Conservation (phyloP, 805 yeast species). For the Nakazawaea populi region DNA sequence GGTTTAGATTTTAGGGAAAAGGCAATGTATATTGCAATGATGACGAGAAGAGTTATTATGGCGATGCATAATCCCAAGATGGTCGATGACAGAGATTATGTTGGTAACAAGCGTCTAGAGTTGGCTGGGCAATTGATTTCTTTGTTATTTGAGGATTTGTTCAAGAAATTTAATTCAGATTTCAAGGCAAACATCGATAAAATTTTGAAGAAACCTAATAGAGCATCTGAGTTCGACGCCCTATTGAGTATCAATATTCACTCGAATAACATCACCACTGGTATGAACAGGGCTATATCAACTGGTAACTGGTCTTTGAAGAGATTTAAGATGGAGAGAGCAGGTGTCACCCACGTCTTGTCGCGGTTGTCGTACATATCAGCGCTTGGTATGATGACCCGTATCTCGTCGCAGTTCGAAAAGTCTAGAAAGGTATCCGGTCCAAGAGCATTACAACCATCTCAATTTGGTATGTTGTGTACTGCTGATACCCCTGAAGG, state of each 20-base stretch:
- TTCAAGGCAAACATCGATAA: constrained; percentile 94
- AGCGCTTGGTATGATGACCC: constrained; percentile 98
- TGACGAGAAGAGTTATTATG: constrained; percentile 95
- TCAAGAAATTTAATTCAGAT: constrained; percentile 92
- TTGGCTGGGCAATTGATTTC: constrained; percentile 97
- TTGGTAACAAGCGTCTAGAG: constrained; percentile 95
- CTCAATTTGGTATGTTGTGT: constrained; percentile 98
- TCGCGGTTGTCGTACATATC: constrained; percentile 88
- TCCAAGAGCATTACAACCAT: constrained; percentile 97
- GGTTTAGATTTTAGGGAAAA: constrained; percentile 88
- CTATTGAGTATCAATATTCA: constrained; percentile 83
- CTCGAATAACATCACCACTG: constrained; percentile 88
- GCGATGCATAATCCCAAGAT: constrained; percentile 89
- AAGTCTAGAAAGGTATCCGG: constrained; percentile 97
- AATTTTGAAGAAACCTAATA: constrained; percentile 85
- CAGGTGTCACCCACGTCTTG: constrained; percentile 96
- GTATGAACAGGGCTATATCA: constrained; percentile 92
- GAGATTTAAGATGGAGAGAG: constrained; percentile 99
- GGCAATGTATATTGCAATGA: constrained; percentile 88
- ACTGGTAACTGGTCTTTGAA: constrained; percentile 99
- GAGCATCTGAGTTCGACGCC: constrained; percentile 95
- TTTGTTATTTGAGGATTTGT: constrained; percentile 89
- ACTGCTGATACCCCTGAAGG: constrained; percentile 99
- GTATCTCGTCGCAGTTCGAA: constrained; percentile 98
- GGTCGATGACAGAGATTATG: constrained; percentile 99